Percentiles rank a stretch among this genome's conserved stretches.
Evolutionary conservation across 1,284 basidiomycete genomes (phyloP).

Genomic region (Rhodotorula sp.): DNA sequence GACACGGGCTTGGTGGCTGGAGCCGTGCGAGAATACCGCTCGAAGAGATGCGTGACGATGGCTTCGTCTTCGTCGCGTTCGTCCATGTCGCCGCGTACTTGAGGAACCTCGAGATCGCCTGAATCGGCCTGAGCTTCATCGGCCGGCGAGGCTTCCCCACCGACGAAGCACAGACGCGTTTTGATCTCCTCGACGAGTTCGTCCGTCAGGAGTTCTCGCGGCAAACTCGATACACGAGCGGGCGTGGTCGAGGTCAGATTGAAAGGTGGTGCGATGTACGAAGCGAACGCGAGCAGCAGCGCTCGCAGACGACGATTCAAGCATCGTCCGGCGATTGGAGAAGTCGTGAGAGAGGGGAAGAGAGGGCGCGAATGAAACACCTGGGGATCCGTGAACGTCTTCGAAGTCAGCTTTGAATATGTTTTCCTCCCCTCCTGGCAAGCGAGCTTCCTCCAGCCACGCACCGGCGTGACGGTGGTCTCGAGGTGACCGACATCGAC

Average conservation of each 20-base stretch:
- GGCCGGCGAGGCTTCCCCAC: slow-evolving; percentile 8
- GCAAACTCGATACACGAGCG: slow-evolving; percentile 63
- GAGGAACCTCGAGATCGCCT: not conserved
- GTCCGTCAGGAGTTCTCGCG: slow-evolving; percentile 69
- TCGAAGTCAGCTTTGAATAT: no score
- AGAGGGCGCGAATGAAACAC: slow-evolving; percentile 83
- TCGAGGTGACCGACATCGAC: slow-evolving; percentile 89
- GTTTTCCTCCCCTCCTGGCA: not conserved
- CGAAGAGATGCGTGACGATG: slow-evolving; percentile 25
- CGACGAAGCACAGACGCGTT: slow-evolving; percentile 73
- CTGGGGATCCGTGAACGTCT: slow-evolving; percentile 51
- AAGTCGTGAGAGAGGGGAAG: slow-evolving; percentile 73
- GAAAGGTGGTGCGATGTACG: slow-evolving; percentile 67
- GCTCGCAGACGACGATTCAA: slow-evolving; percentile 72
- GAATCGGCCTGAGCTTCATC: not conserved
- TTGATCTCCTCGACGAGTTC: slow-evolving; percentile 77
- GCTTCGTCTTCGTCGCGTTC: slow-evolving; percentile 12
- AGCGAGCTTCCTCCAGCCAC: not conserved
- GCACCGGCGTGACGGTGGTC: slow-evolving; percentile 80
- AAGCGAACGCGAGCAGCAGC: slow-evolving; percentile 73
- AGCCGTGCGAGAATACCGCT: slow-evolving; percentile 24
- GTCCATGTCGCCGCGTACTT: not conserved
- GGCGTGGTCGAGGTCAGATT: slow-evolving; percentile 50
- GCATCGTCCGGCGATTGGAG: slow-evolving; percentile 72
- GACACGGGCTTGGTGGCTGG: slow-evolving; percentile 29